These are phyloP conservation scores for Mycena sanguinolenta DNA, from an alignment of 768 basidiomycete species.

Conservation along the genomic window DNA sequence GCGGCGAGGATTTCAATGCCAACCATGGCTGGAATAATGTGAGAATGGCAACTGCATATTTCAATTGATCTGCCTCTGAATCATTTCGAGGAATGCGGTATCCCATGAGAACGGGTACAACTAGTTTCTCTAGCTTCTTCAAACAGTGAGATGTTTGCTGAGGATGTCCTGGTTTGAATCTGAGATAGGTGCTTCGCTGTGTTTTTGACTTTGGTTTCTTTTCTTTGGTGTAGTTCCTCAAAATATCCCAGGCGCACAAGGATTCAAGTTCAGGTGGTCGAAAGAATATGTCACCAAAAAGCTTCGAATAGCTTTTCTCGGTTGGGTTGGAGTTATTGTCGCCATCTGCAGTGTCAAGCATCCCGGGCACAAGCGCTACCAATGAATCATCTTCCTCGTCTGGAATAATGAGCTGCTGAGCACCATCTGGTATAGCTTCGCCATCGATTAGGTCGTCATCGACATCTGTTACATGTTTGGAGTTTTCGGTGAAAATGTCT, in stretches of 20 bases:
- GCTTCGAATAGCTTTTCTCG: conserved; percentile 1
- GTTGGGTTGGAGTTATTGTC: too few relatives aligned
- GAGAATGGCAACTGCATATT: conserved; percentile 22
- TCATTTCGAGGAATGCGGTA: conserved; percentile 23
- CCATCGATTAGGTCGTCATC: background rate
- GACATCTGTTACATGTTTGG: background rate
- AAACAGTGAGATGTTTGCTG: conserved; percentile 11
- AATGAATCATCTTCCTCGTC: conserved; percentile 21
- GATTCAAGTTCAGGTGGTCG: conserved; percentile 16
- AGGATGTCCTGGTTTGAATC: background rate
- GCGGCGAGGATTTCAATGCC: background rate
- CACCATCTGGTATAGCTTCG: too few relatives aligned
- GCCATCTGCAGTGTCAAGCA: background rate
- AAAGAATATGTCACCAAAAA: conserved; percentile 27
- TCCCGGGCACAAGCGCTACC: background rate
- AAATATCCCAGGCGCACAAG: conserved; percentile 26
- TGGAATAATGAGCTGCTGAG: conserved; percentile 2
- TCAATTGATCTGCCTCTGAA: conserved; percentile 8
- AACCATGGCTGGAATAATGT: conserved; percentile 22
- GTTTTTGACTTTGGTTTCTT: background rate
- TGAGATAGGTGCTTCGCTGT: background rate
- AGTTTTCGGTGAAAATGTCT: conserved; percentile 36
- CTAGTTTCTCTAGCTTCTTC: conserved; percentile 2
- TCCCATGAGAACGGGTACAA: background rate
- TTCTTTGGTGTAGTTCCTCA: background rate